Conservation (phyloP, 768 basidiomycete species). For the Kwoniella shandongensis region DNA sequence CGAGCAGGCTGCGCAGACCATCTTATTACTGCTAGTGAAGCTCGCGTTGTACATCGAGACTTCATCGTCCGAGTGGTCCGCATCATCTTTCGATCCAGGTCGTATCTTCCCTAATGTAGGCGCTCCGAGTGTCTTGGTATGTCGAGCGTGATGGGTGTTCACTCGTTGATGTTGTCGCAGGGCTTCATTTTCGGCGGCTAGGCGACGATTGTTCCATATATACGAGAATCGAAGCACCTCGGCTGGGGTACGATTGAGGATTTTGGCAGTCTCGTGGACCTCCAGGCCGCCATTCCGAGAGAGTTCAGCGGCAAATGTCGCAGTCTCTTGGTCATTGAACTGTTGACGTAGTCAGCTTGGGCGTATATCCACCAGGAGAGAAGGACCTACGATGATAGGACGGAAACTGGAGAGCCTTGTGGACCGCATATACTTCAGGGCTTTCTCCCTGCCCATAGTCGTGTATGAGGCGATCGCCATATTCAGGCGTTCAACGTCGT, state of each 20-base stretch:
- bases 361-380: background rate
- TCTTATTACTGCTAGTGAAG: constrained; percentile 60
- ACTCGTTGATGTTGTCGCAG: constrained; percentile 42
- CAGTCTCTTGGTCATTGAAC: constrained; percentile 43
- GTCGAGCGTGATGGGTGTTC: constrained; percentile 31
- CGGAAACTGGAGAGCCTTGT: constrained; percentile 35
- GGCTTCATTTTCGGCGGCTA: constrained; percentile 44
- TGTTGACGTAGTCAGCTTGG: constrained; percentile 14
- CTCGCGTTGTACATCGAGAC: constrained; percentile 66
- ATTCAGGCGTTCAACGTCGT: constrained; percentile 43
- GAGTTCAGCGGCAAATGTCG: constrained; percentile 42
- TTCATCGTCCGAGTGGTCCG: constrained; percentile 65
- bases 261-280: constrained; percentile 43
- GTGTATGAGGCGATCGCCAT: constrained; percentile 28
- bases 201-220: constrained; percentile 48
- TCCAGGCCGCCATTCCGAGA: constrained; percentile 46
- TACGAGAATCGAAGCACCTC: constrained; percentile 51
- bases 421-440: constrained; percentile 22
- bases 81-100: constrained; percentile 10
- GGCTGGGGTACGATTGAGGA: constrained; percentile 30
- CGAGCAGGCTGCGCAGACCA: constrained; percentile 74
- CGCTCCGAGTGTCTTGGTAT: constrained; percentile 45
- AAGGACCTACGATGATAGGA: constrained; percentile 32
- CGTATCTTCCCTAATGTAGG: constrained; percentile 40
- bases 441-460: constrained; percentile 28